phyloP scores from a whole-genome alignment of 164 flowering plant genomes.

The Stephania japonica region DNA sequence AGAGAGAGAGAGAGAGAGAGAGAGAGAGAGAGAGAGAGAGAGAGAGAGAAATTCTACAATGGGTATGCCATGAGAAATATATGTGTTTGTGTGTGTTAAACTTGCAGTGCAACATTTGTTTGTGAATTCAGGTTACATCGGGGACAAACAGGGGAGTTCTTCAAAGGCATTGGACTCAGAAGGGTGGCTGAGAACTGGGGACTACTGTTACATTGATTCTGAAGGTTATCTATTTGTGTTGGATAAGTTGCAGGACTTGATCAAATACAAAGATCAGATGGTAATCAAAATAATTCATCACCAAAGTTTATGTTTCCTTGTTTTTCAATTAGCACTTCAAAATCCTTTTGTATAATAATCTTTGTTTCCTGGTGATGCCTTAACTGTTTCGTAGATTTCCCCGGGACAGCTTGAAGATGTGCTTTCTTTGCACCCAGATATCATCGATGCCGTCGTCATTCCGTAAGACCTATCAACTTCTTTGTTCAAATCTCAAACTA shows the following conservation, averaged over 20 bases:
- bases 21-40: no score
- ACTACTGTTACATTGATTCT: conserved; percentile 22
- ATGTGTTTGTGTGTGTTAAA: no score
- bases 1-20: no score
- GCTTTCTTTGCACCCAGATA: conserved; percentile 19
- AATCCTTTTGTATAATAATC: no score
- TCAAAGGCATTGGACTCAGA: conserved; percentile 21
- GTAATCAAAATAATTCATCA: conserved; percentile 3
- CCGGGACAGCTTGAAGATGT: conserved; percentile 31
- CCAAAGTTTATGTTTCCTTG: no score
- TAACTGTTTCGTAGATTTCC: conserved; percentile 19
- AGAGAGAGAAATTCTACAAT: no score
- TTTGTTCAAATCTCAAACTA: no score
- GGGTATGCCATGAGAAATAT: no score
- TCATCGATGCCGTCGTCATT: conserved; percentile 24
- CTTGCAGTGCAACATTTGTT: neutral
- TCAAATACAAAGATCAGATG: conserved; percentile 32
- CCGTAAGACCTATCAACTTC: conserved; percentile 13
- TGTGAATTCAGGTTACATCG: neutral
- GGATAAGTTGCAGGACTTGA: conserved; percentile 30
- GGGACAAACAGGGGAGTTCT: conserved; percentile 10
- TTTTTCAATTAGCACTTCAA: no score
- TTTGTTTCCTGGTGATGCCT: neutral
- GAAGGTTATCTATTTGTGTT: conserved; percentile 23
- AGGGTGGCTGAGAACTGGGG: conserved; percentile 33